Percentiles rank a stretch among this genome's conserved stretches.
Evolutionary conservation across 176 grass and related monocot genomes (phyloP).

Genomic region (Cenchrus americanus): DNA sequence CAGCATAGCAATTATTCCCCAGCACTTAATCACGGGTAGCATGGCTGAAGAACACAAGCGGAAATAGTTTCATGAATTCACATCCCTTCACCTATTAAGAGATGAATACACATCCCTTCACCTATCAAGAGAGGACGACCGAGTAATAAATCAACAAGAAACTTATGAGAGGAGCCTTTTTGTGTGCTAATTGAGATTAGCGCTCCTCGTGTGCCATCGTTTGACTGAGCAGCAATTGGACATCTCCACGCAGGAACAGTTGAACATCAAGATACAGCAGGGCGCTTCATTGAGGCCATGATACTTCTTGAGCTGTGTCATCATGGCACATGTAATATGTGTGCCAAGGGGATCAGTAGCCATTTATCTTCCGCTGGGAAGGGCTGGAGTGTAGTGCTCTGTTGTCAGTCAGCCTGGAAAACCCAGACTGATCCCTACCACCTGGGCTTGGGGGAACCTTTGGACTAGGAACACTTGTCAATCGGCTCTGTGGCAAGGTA

Average conservation of each 20-base stretch:
- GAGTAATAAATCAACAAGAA: conserved; percentile 24
- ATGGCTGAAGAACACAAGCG: conserved; percentile 33
- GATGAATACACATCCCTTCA: conserved; percentile 37
- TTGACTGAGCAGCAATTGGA: conserved; percentile 25
- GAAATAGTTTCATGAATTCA: conserved; percentile 43
- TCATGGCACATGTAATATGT: conserved; percentile 32
- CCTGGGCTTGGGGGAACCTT: conserved; percentile 50
- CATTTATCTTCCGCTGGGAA: conserved; percentile 83
- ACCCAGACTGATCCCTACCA: conserved; percentile 52
- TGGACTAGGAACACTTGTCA: conserved; percentile 52
- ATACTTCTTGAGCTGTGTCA: conserved; percentile 30
- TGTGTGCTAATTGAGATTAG: conserved; percentile 38
- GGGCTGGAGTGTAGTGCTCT: conserved; percentile 49
- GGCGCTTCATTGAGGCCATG: conserved; percentile 42
- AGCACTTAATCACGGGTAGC: conserved; percentile 28
- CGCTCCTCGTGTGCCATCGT: not conserved
- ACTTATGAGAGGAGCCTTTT: conserved; percentile 46
- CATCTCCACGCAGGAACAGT: conserved; percentile 36
- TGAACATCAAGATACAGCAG: conserved; percentile 40
- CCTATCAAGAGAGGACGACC: conserved; percentile 30
- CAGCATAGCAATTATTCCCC: conserved; percentile 48
- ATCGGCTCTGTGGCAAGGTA: conserved; percentile 43
- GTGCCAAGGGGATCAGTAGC: conserved; percentile 64
- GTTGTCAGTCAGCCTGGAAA: conserved; percentile 64
- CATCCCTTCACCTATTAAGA: conserved; percentile 23